Base-by-base conservation (phyloP, 768 basidiomycete species). In the Leccinum variicolor region DNA sequence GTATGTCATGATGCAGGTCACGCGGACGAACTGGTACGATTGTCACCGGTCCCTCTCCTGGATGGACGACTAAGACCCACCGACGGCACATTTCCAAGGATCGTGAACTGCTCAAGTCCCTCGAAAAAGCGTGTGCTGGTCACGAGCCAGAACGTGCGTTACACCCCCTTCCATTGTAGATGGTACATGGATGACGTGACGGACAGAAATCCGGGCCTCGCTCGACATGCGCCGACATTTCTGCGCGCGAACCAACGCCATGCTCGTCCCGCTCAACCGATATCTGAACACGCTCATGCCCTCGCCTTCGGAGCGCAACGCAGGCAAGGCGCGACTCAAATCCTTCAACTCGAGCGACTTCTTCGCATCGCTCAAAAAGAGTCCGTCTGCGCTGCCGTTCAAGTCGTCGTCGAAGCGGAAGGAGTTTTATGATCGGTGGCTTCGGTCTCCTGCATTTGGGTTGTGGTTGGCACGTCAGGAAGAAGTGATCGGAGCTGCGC, bases 241-340 rank as follows among this genome's bases (percentile, higher is more conserved):
- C 69, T 85, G 85, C 53, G 83, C 89, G 41, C 81, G 95, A 47
- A 93, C 96, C 1, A 90, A 88, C 19, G 87, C 87, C 54, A 79
- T 98, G 59, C 82, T 98, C 21, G 87, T 91, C 3, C 96, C 96
- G 0, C 80, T 98, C 5, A 87, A 95, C 64, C 84, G 95, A 62
- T 98, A 98, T 76, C 85, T 98, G 43, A 89, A 90, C 58, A 87
- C 88, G 1, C 81, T 95, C 50, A 92, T 94, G 69, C 92, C 92
- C 57, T 80, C 84, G 19, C 87, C 84, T 6, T 72, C 77, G 9
- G 84, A 80, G 34, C 66, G 75, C 15, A 64, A 69, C 48, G 57
- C 61, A 5, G 62, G 64, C 17, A 57, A 69, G 36, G 48, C 64
- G 7, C 73, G 84, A 11, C 76, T 92, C 47, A 89, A 84, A 62